These are phyloP conservation scores for Termitomyces sp. DNA, from an alignment of 768 basidiomycete genomes.

Conservation along the genomic window DNA sequence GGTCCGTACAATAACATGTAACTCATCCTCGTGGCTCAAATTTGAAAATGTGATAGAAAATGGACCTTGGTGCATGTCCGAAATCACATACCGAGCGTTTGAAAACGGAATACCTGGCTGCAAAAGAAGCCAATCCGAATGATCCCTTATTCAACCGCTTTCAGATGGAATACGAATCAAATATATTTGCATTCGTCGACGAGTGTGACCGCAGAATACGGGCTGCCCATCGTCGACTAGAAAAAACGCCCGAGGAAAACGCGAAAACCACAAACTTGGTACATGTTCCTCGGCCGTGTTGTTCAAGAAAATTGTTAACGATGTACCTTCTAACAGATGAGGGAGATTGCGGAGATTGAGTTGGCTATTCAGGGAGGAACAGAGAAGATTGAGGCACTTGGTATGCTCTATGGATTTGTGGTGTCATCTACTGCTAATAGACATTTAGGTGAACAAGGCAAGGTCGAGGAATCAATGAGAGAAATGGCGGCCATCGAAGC, in stretches of 20 bases:
- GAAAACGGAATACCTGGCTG: conserved; percentile 83
- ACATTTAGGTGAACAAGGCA: conserved; percentile 86
- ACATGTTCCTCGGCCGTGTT: conserved; percentile 18
- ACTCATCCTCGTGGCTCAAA: background rate
- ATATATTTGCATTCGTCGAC: conserved; percentile 94
- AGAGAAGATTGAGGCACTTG: conserved; percentile 93
- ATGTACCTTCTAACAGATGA: conserved; percentile 55
- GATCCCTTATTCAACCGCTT: conserved; percentile 83
- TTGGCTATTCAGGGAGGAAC: conserved; percentile 98
- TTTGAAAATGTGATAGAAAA: conserved; percentile 62
- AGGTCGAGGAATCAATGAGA: conserved; percentile 97
- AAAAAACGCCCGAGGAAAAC: conserved; percentile 99
- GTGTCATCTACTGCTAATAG: conserved; percentile 10
- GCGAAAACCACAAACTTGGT: conserved; percentile 97
- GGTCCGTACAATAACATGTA: conserved; percentile 39
- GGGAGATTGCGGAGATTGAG: conserved; percentile 99
- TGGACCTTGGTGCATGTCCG: conserved; percentile 97
- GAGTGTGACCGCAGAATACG: conserved; percentile 97
- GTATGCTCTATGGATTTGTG: conserved; percentile 31
- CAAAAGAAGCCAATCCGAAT: conserved; percentile 66
- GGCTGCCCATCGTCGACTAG: conserved; percentile 87
- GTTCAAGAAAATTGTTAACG: background rate
- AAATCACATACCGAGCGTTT: conserved; percentile 94
- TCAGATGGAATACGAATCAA: conserved; percentile 93
- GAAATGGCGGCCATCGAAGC: conserved; percentile 98